Percentiles rank a stretch among this genome's conserved stretches.
phyloP scores from a whole-genome alignment of 352 stramenopile genomes.

The Halophytophthora batemanensis region DNA sequence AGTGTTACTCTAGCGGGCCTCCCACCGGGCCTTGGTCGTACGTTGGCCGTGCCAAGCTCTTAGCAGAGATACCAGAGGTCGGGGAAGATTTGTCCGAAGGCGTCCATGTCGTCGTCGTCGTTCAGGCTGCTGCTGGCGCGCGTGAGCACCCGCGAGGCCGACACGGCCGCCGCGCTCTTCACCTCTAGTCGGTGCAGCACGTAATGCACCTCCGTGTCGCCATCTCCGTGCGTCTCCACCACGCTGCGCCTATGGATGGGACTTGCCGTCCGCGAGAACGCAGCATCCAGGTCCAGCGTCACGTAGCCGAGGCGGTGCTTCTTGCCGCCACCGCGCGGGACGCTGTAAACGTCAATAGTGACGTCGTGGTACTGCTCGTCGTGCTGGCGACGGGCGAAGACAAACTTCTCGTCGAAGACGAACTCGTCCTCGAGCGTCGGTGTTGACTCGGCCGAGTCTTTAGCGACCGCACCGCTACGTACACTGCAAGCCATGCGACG shows the following conservation, averaged over 20 bases:
- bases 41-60: conserved; percentile 2
- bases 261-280: conserved; percentile 18
- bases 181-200: conserved; percentile 41
- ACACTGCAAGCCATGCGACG: conserved; percentile 26
- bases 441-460: conserved; percentile 23
- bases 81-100: conserved; percentile 39
- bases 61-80: conserved; percentile 52
- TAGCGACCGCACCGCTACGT: conserved; percentile 23
- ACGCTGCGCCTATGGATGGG: conserved; percentile 24
- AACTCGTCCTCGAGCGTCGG: conserved; percentile 18
- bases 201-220: conserved; percentile 33
- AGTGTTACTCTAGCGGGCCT: too few relatives aligned
- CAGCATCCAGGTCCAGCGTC: conserved; percentile 30
- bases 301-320: conserved; percentile 30
- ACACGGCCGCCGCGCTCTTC: conserved; percentile 20
- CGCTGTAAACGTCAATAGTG: conserved; percentile 29
- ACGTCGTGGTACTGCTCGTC: conserved; percentile 30
- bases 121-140: conserved; percentile 33
- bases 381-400: conserved; percentile 31
- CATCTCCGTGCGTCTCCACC: conserved; percentile 12
- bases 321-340: conserved; percentile 16
- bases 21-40: not conserved
- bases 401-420: conserved; percentile 43
- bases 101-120: conserved; percentile 47
- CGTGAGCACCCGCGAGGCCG: conserved; percentile 26